These are phyloP conservation scores for Chalaropsis ovoidea DNA, from an alignment of 2,329 filamentous ascomycete species.

Conservation along the genomic window DNA sequence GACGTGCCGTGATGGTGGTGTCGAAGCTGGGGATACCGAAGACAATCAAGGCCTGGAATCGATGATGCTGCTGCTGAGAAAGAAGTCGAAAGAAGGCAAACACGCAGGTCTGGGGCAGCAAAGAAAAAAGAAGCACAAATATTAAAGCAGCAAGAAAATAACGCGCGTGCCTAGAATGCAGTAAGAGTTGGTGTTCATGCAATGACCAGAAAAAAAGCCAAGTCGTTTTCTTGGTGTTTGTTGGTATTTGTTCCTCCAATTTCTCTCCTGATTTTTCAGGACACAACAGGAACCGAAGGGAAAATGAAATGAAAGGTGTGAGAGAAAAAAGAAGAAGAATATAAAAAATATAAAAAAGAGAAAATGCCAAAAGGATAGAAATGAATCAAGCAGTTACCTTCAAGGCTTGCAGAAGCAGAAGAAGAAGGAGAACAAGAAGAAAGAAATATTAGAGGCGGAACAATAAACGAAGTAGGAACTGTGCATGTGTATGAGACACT, in stretches of 20 bases:
- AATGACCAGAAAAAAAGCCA: not conserved
- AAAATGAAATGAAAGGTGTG: constrained; percentile 14
- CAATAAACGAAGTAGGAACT: not conserved
- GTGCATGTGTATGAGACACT: constrained; percentile 6
- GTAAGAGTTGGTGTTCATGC: not conserved
- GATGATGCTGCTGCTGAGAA: not conserved
- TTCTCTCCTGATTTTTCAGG: constrained; percentile 20
- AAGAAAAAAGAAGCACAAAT: constrained; percentile 23
- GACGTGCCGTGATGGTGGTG: not conserved
- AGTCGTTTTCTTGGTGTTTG: not conserved
- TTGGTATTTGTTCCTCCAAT: not conserved
- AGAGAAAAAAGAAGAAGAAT: constrained; percentile 1
- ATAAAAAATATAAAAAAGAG: not conserved
- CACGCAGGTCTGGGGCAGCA: constrained; percentile 26
- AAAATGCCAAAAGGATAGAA: not conserved
- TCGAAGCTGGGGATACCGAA: constrained; percentile 7
- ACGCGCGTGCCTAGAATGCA: not conserved
- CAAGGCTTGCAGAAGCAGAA: not conserved
- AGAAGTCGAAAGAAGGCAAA: not conserved
- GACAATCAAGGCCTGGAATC: not conserved
- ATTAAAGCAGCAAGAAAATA: not conserved
- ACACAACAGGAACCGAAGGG: constrained; percentile 10
- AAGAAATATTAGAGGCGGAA: not conserved
- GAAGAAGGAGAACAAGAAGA: not conserved
- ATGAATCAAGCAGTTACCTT: not conserved